phyloP scores from a whole-genome alignment of 768 basidiomycete genomes.

The Suillus luteus region DNA sequence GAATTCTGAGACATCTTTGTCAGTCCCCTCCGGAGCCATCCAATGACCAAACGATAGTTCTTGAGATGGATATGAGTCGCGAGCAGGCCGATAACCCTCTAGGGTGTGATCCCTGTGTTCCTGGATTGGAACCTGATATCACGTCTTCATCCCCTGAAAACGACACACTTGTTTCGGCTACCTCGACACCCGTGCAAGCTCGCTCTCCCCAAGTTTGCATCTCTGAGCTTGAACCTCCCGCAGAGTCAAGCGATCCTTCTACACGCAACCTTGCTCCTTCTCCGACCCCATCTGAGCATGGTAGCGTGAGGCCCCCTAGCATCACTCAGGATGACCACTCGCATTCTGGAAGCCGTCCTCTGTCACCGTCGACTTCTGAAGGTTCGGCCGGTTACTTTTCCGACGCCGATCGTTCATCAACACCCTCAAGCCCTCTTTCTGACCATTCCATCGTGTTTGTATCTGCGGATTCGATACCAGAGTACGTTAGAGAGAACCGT shows the following conservation, averaged over 20 bases:
- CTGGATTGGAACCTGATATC: background rate
- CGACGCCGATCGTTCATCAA: background rate
- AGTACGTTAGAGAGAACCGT: constrained; percentile 33
- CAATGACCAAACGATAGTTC: background rate
- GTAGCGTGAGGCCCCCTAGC: constrained; percentile 14
- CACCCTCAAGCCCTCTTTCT: constrained; percentile 15
- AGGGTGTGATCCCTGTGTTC: background rate
- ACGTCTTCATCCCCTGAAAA: background rate
- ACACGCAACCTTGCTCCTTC: constrained; percentile 18
- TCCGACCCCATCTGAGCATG: constrained; percentile 31
- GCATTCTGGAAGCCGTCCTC: background rate
- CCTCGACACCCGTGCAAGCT: background rate
- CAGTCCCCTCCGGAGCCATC: background rate
- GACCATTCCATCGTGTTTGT: constrained; percentile 31
- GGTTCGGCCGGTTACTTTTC: background rate
- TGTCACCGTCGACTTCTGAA: background rate
- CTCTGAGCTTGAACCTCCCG: background rate
- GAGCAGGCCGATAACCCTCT: background rate
- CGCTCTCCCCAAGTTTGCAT: background rate
- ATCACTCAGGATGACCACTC: background rate
- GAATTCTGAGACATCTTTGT: background rate
- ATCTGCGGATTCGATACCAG: constrained; percentile 32
- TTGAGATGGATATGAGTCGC: background rate
- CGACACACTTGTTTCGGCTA: background rate
- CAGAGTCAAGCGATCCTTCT: background rate